Base-by-base conservation (phyloP, 192 early-diverging fungal species). In the Backusella tarrabulga region DNA sequence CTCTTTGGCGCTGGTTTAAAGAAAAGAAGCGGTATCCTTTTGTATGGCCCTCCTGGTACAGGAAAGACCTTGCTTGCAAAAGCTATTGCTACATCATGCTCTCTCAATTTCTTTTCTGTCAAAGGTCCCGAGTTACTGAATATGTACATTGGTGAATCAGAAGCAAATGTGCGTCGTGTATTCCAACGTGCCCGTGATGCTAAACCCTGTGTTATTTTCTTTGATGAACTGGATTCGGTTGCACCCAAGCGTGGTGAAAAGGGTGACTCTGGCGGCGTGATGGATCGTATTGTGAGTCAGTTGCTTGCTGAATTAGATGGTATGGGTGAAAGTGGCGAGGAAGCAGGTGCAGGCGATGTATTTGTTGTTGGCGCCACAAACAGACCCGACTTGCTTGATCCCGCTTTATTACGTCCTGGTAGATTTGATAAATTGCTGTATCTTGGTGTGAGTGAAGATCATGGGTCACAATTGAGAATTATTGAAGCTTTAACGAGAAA, bases 301-400 rank as follows among this genome's bases (percentile, higher is more conserved):
- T 80, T 99, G 41, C 81, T 99, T 7, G 97, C 97, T 1, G 98
- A 99, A 76, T 86, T 99, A 76, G 98, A 99, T 79, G 97, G 95
- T 19, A 95, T 98, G 91, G 88, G 91, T 35, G 87, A 88, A 67
- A 84, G 83, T 23, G 74, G 76, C 14, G 69, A 69, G 32, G 71
- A 78, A 21, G 38, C 69, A 67, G 90, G 88, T 3, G 78, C 85
- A 6, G 86, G 88, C 3, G 90, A 94, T 77, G 97, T 99, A 15
- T 98, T 99, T 93, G 96, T 98, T 2, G 97, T 99, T 86, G 98
- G 96, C 7, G 98, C 97, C 0, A 99, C 98, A 15, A 99, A 99
- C 84, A 85, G 98, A 35, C 98, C 98, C 0, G 98, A 99, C 88
- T 85, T 99, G 52, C 81, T 99, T 9, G 98, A 99, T 72, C 92